Conservation (phyloP, 23 red algal genomes). For the Chondrus crispus region DNA sequence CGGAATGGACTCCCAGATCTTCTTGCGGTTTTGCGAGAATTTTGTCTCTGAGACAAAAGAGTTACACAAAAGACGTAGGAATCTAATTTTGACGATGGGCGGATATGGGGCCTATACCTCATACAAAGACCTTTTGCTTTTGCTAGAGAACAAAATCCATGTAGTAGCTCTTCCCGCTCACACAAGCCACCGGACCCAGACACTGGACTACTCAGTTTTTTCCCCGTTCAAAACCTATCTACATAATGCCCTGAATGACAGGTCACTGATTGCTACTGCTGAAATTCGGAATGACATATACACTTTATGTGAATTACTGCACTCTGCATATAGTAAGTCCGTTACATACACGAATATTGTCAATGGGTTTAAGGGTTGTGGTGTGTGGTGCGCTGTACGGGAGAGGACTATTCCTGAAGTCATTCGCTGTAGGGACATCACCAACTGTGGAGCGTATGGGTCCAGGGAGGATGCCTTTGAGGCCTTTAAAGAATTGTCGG, state of each 20-base stretch:
- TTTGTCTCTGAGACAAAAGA: neutral
- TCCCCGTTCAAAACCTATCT: neutral
- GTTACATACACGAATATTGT: neutral
- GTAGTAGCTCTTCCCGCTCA: neutral
- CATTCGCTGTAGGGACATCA: too few relatives aligned
- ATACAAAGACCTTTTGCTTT: neutral
- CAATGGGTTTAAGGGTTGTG: neutral
- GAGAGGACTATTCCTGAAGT: neutral
- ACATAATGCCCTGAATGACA: neutral
- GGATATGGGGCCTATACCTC: neutral
- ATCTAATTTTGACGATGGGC: neutral
- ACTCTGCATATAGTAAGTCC: neutral
- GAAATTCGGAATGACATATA: neutral
- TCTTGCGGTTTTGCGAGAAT: neutral
- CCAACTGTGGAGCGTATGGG: neutral
- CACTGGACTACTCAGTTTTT: slow-evolving; percentile 21
- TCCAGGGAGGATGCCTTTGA: neutral
- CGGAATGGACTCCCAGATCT: neutral
- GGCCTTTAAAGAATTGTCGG: too few relatives aligned
- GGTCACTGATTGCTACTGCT: neutral
- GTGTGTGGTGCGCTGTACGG: neutral
- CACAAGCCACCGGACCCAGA: slow-evolving; percentile 8
- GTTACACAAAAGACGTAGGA: neutral
- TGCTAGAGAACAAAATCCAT: slow-evolving; percentile 8
- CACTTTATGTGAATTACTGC: neutral